Base-by-base conservation (phyloP, 176 grass and related monocot species). In the Aegilops bicornis region DNA sequence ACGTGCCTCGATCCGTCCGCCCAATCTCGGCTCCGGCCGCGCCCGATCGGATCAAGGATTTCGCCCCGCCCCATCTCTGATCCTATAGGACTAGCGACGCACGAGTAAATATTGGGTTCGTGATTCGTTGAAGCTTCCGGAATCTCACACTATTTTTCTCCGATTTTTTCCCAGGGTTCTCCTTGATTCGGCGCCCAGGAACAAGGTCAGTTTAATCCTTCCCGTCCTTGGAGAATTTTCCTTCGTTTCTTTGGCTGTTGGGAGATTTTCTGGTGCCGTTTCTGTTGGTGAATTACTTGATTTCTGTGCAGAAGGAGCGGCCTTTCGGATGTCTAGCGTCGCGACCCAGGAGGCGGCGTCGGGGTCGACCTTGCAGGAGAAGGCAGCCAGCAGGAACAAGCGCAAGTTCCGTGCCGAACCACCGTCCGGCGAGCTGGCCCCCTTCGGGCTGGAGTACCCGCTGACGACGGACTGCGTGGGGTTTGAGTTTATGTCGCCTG, bases 351-450 rank as follows among this genome's bases (percentile, higher is more conserved):
- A 59, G 77, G 82, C 47, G 39, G 39, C 89, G 54, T 88, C 71
- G 54, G 82, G 73, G 39, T 72, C 87, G 31, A 40, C 70, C 10
- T 14, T 64, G 47, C 93, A 95, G 64, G 96, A 95, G 83, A 94
- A 86, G 77, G 88, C 91, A 8, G 62, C 78, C 69, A 96, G 88
- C 80, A 83, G 94, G 85, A 99, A 99, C 86, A 99, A 99, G 90
- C 86, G 97, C 47, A 99, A 99, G 75, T 99, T 88, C 60, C 92
- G 92, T 0, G 92, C 92, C 6, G 97, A 99, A 69, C 90, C 91
- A 40, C 92, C 85, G 12, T 82, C 88, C 19, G 54, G 92, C 6
- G 92, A 99, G 78, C 71, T 88, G 17, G 86, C 61, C 24, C 52
- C 87, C 16, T 84, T 89, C 5, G 84, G 76, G 6, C 75, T 84